Evolutionary conservation across 78 protist genomes (phyloP).

Genomic region (Pigoraptor vietnamica): DNA sequence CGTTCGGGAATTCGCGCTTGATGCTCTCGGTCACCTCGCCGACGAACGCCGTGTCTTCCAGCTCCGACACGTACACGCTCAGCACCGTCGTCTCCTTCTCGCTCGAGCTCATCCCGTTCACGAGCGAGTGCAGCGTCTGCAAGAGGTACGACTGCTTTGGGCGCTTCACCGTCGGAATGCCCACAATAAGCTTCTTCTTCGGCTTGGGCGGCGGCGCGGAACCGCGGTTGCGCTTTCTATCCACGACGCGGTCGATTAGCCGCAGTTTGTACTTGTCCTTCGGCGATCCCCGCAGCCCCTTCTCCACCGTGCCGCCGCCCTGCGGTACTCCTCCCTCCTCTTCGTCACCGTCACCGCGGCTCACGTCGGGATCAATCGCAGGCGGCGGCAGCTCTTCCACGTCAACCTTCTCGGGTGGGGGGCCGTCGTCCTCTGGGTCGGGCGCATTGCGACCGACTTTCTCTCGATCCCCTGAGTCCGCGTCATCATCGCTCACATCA

Average conservation of each 20-base stretch:
- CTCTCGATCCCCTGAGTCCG: no score
- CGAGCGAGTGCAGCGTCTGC: background rate
- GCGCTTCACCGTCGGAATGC: background rate
- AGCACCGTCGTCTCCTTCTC: background rate
- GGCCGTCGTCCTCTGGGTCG: no score
- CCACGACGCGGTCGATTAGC: background rate
- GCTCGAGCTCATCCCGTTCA: background rate
- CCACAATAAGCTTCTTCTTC: background rate
- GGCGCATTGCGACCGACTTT: no score
- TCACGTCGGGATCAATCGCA: no score
- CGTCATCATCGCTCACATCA: no score
- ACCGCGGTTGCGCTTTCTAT: background rate
- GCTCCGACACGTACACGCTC: background rate
- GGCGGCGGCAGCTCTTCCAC: no score
- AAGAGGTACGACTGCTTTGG: background rate
- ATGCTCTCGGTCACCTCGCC: background rate
- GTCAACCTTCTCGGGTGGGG: no score
- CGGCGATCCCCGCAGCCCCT: background rate
- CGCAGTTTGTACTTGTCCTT: background rate
- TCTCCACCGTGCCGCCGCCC: no score
- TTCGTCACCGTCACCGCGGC: no score
- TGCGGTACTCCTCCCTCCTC: no score
- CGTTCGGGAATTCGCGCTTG: background rate
- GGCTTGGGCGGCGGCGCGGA: background rate
- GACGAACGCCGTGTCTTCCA: background rate